Evolutionary conservation across 2,329 filamentous ascomycete genomes (phyloP), one percentile per base, ranked within the genome.

Genomic region (Neopestalotiopsis clavispora): DNA sequence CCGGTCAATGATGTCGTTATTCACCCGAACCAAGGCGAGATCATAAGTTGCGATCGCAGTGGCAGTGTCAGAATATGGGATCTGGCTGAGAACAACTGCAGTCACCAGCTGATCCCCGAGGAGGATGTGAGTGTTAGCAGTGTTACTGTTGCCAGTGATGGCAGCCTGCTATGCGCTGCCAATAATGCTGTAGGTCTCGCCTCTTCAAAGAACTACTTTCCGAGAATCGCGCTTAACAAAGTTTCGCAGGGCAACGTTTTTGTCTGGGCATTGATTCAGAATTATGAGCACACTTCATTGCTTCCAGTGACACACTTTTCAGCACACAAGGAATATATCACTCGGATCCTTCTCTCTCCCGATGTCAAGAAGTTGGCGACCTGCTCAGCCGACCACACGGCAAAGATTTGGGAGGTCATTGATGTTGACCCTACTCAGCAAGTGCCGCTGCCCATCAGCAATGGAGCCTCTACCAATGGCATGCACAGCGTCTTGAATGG

Each of bases 1-100:
- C 91, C 96, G 0, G 96, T 95, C 66, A 99, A 98, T 77, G 96
- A 99, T 80, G 96, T 99, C 9, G 96, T 98, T n/a, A 99, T 99
- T 68, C 96, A 99, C 80, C 96, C 96, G 0, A 99, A 99, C 78
- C 96, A 99, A 83, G 96, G 95, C 70, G 96, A 99, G 84, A 92
- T 99, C 71, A 97, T 99, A 77, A 97, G 94, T 79, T 98, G 95
- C 79, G 96, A 99, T 79, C 90, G 95, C 42, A 91, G 92, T 62
- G 96, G 96, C 62, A 97, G 94, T 79, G 94, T 99, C 70, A 87
- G 95, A 56, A 93, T 99, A 71, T 99, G 96, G 96, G 96, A 99
- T 77, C 82, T 99, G 68, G 94, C 94, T 9, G 95, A 98, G 86
- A 98, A 98, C 79, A 97, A 94, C 76, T 99, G 96, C 84, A 95